Evolutionary conservation across 2,329 filamentous ascomycete species (phyloP), one percentile per base, ranked within the genome.

Genomic region (Beauveria australis): DNA sequence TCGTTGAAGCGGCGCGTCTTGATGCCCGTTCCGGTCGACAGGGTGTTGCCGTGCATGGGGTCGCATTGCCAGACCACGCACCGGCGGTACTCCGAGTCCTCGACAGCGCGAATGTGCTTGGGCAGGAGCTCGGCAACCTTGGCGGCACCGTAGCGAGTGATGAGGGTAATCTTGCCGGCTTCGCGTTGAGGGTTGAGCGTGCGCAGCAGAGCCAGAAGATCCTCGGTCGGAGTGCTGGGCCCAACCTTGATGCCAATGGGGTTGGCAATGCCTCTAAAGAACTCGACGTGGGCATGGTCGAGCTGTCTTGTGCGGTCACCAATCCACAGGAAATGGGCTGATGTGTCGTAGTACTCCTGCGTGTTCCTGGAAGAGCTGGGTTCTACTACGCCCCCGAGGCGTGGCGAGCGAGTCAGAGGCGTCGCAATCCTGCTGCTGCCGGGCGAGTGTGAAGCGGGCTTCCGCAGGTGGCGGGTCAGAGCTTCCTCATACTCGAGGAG

Each of bases 291-390:
- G 0, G 89, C 93, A 67, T 93, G 91, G 71, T 94, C 89, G 51
- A 97, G 85, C 75, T 97, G 93, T 52, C 94, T 86, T 2, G 94
- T 99, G 65, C 94, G 89, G 74, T 99, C 94, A 59, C 94, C 94
- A 68, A 99, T 95, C 94, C 94, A 99, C 72, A 99, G 83, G 78
- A 99, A 97, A 73, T 99, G 94, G 0, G 91, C 91, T 5, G 91
- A 96, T 0, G 93, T 97, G 75, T 96, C 89, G 78, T 95, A 97
- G 82, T 90, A 95, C 69, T 87, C 86, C 69, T 83, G 84, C 18
- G 74, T 68, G 47, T 68, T 22, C 3, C 22, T 64, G 37, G 68
- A 64, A 6, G 68, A 62, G 16, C 61, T 63, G 46, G 54, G 54
- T 49, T 56, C 61, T 22, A 18, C 46, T 22, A 18, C 46, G 12